phyloP scores from a whole-genome alignment of 2,329 filamentous ascomycete species.

The Ophioceras dolichostomum region DNA sequence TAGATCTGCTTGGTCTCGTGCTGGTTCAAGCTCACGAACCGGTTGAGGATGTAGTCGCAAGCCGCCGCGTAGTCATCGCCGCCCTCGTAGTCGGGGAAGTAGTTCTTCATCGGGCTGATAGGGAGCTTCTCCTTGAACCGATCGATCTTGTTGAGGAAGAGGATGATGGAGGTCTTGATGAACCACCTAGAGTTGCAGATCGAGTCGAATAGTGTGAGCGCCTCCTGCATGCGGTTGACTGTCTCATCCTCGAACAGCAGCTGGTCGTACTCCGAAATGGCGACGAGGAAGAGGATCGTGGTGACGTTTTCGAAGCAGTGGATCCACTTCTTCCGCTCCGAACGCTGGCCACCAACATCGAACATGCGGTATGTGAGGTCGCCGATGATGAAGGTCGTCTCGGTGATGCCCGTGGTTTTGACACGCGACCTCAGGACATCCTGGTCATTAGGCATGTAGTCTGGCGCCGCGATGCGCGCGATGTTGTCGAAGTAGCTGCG shows the following conservation, averaged over 20 bases:
- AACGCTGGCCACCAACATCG: constrained; percentile 90
- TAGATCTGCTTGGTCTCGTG: constrained; percentile 99
- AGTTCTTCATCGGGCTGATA: constrained; percentile 74
- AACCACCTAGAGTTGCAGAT: constrained; percentile 87
- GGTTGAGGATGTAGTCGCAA: constrained; percentile 97
- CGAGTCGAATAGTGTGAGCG: constrained; percentile 74
- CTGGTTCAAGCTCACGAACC: constrained; percentile 91
- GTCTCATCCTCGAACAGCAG: constrained; percentile 93
- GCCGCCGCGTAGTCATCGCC: constrained; percentile 91
- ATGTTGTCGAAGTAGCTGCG: constrained; percentile 90
- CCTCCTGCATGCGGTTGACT: constrained; percentile 89
- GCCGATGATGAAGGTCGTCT: constrained; percentile 91
- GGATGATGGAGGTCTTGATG: constrained; percentile 77
- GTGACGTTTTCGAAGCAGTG: constrained; percentile 98
- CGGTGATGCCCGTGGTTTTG: constrained; percentile 95
- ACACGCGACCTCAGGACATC: constrained; percentile 92
- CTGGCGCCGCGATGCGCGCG: constrained; percentile 75
- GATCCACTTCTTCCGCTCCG: constrained; percentile 98
- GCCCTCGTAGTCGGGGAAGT: constrained; percentile 86
- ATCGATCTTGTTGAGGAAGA: constrained; percentile 87
- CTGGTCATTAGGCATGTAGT: constrained; percentile 92
- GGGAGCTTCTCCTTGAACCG: constrained; percentile 78
- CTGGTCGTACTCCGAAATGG: constrained; percentile 96
- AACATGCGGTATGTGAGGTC: constrained; percentile 96
- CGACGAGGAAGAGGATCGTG: constrained; percentile 90